These are phyloP conservation scores for Shiraia sp. DNA, from an alignment of 2,329 filamentous ascomycete species.

Conservation along the genomic window DNA sequence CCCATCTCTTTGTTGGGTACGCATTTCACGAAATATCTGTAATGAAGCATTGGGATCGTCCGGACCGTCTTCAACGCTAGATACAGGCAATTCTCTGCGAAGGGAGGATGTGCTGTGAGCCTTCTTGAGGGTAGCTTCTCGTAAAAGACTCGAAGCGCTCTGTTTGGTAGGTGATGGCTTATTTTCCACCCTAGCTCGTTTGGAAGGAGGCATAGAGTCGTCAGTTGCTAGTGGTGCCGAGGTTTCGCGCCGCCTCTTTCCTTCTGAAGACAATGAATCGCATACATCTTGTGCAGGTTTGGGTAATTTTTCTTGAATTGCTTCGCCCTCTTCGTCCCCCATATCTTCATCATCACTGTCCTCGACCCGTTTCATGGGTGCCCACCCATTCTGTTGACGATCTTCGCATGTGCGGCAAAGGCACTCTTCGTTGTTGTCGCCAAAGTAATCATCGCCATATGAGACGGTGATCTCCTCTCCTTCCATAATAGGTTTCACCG, in stretches of 20 bases:
- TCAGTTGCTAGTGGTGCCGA: conserved; percentile 12
- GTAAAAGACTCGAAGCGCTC: conserved; percentile 19
- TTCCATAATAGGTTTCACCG: conserved; percentile 76
- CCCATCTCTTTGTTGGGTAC: conserved; percentile 38
- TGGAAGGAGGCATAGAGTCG: conserved; percentile 17
- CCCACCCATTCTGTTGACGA: conserved; percentile 80
- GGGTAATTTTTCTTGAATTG: conserved; percentile 9
- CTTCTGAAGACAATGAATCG: too few species aligned
- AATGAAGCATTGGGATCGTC: conserved; percentile 19
- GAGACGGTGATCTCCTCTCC: conserved; percentile 97
- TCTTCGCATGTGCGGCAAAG: conserved; percentile 86
- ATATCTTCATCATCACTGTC: conserved; percentile 36
- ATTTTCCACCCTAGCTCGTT: conserved; percentile 17
- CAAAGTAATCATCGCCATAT: conserved; percentile 96
- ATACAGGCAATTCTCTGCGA: conserved; percentile 34
- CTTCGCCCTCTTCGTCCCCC: conserved; percentile 15
- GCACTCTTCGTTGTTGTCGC: conserved; percentile 92
- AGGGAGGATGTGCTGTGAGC: conserved; percentile 38
- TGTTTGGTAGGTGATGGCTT: conserved; percentile 13
- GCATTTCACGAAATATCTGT: conserved; percentile 27
- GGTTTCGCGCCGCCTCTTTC: conserved; percentile 33
- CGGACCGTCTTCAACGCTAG: conserved; percentile 37
- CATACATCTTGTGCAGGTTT: conserved; percentile 9
- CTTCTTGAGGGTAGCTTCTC: conserved; percentile 34
- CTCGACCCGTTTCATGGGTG: conserved; percentile 48